Evolutionary conservation across 495 filamentous ascomycete genomes (phyloP), one percentile per base, ranked within the genome.

Genomic region (Darksidea phi): DNA sequence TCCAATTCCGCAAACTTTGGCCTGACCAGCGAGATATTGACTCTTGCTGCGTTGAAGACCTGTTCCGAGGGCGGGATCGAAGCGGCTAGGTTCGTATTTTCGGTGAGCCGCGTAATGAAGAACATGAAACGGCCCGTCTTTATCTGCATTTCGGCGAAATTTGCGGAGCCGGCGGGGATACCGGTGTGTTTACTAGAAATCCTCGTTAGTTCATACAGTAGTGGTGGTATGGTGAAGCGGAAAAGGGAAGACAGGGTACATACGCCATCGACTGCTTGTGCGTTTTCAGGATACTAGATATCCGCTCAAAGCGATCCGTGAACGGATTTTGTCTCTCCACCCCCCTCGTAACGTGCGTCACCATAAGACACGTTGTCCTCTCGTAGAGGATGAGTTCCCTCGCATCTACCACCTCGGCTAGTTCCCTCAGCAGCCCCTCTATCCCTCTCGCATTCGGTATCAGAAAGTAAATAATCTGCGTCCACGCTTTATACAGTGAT

Each of bases 401-500:
- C 6, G 95, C 94, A 69, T 91, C 87, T 56, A 95, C 89, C 24
- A 89, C 82, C 48, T 87, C 81, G 26, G 90, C 90, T 38, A 98
- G 81, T 24, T 84, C 80, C 1, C 79, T 79, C 5, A 98, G 79
- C 74, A 96, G 88, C 13, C 79, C 82, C 72, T 97, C 93, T 63
- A 97, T 96, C 24, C 89, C 80, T n/a, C 84, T 78, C 0, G 97
- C 82, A 72, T 98, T 97, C 0, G 94, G 95, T 21, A 97, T 93
- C 24, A 98, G 81, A 71, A 88, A 89, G 77, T 98, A 93, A 54
- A 98, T 96, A 63, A 98, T 96, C 65, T 86, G 86, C 0, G 95
- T 94, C 94, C 94, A 98, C 5, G 94, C 94, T 67, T 91, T 93
- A 78, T 98, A 98, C n/a, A 98, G 78, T 12, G 86, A 91, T 73